Conservation (phyloP, 192 early-diverging fungal species). For the Podila clonocystis region DNA sequence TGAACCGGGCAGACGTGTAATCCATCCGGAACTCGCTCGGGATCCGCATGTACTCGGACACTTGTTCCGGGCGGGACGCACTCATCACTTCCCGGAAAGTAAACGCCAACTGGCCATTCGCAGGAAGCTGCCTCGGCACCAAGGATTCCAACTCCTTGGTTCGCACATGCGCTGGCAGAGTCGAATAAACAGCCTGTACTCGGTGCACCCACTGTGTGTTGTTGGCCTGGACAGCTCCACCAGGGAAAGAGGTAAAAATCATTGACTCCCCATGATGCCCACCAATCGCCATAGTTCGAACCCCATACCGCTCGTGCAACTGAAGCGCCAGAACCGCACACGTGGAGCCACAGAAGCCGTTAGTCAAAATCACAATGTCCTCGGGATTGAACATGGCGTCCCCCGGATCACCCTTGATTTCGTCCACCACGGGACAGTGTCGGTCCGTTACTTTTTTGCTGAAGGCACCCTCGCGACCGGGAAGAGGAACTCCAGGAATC, state of each 20-base stretch:
- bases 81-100: conserved; percentile 44
- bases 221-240: conserved; percentile 47
- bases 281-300: conserved; percentile 32
- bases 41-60: conserved; percentile 32
- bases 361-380: conserved; percentile 39
- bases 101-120: conserved; percentile 39
- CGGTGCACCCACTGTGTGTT: conserved; percentile 31
- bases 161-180: not conserved
- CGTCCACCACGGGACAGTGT: conserved; percentile 16
- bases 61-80: conserved; percentile 9
- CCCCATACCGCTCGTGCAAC: conserved; percentile 35
- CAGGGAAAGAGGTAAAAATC: conserved; percentile 45
- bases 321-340: conserved; percentile 40
- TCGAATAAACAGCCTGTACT: conserved; percentile 5
- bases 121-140: conserved; percentile 21
- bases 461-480: conserved; percentile 20
- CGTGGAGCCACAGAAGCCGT: conserved; percentile 49
- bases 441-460: conserved; percentile 28
- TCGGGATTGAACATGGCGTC: conserved; percentile 20
- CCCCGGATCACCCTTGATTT: conserved; percentile 4
- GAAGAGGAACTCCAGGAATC: conserved; percentile 12
- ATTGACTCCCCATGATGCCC: conserved; percentile 38
- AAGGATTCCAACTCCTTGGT: not conserved
- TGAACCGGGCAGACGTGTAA: conserved; percentile 34
- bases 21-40: conserved; percentile 41